These are phyloP conservation scores for Aquilaria sinensis DNA, from an alignment of 345 rosid genomes.

Conservation along the genomic window DNA sequence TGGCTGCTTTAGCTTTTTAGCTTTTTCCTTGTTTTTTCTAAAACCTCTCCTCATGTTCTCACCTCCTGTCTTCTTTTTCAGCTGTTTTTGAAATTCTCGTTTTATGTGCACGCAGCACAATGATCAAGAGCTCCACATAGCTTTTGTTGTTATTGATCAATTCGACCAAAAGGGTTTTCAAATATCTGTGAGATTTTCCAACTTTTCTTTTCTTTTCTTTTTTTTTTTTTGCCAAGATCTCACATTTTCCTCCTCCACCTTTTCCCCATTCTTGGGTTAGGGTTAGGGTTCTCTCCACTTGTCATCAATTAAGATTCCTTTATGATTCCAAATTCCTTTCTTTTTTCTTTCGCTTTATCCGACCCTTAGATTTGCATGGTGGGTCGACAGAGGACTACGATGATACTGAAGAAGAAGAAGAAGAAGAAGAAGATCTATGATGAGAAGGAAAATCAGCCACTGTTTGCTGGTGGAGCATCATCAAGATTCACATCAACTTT, in stretches of 20 bases:
- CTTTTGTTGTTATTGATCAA: not conserved
- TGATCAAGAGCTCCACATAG: not conserved
- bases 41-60: not conserved
- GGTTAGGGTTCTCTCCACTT: slow-evolving; percentile 28
- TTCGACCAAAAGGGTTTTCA: slow-evolving; percentile 17
- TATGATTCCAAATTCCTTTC: not conserved
- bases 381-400: not conserved
- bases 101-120: slow-evolving; percentile 7
- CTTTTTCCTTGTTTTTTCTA: not conserved
- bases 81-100: not conserved
- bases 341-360: slow-evolving; percentile 11
- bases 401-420: not conserved
- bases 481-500: slow-evolving; percentile 79
- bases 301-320: too few species aligned
- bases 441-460: slow-evolving; percentile 33
- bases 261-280: slow-evolving; percentile 22
- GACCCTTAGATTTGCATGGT: slow-evolving; percentile 5
- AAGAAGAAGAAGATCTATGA: slow-evolving; percentile 10
- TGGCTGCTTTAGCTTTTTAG: not conserved
- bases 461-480: slow-evolving; percentile 82
- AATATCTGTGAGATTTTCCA: slow-evolving; percentile 5
- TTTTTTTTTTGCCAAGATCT: not conserved
- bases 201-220: not conserved
- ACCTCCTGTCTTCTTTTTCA: not conserved
- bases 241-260: not conserved